Conservation (phyloP, 768 basidiomycete species). For the Galerina sulciceps region DNA sequence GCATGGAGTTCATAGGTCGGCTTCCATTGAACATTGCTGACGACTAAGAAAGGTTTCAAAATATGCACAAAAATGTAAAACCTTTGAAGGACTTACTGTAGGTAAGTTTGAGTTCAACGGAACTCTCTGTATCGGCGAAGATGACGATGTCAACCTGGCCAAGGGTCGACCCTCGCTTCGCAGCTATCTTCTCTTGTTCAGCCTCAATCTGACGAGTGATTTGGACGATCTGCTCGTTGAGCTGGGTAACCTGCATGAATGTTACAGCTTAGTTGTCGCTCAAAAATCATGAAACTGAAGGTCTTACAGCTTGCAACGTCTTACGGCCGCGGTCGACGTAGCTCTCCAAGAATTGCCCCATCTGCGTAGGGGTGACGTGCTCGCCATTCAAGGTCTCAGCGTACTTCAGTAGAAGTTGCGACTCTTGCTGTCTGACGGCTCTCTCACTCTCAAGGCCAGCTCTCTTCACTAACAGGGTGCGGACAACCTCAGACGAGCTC, state of each 20-base stretch:
- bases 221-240: constrained; percentile 45
- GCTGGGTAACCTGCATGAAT: constrained; percentile 28
- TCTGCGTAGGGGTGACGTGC: constrained; percentile 39
- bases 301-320: constrained; percentile 34
- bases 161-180: constrained; percentile 36
- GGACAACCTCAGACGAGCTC: constrained; percentile 36
- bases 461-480: constrained; percentile 40
- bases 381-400: constrained; percentile 47
- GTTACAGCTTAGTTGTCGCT: background rate
- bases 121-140: constrained; percentile 36
- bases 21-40: constrained; percentile 52
- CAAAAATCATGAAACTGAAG: background rate
- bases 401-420: constrained; percentile 45
- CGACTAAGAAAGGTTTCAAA: constrained; percentile 39
- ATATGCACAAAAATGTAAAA: background rate
- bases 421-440: constrained; percentile 43
- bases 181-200: constrained; percentile 32
- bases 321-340: constrained; percentile 43
- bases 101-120: constrained; percentile 50
- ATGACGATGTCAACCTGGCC: constrained; percentile 49
- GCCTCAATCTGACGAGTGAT: constrained; percentile 42
- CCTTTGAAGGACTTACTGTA: constrained; percentile 45
- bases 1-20: constrained; percentile 66
- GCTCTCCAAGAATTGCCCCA: constrained; percentile 43
- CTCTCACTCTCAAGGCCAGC: constrained; percentile 39